A percentile compares a stretch with the other conserved stretches of the same genome.
Conservation (phyloP, 108 stramenopile species). For the Aureococcus anophagefferens region DNA sequence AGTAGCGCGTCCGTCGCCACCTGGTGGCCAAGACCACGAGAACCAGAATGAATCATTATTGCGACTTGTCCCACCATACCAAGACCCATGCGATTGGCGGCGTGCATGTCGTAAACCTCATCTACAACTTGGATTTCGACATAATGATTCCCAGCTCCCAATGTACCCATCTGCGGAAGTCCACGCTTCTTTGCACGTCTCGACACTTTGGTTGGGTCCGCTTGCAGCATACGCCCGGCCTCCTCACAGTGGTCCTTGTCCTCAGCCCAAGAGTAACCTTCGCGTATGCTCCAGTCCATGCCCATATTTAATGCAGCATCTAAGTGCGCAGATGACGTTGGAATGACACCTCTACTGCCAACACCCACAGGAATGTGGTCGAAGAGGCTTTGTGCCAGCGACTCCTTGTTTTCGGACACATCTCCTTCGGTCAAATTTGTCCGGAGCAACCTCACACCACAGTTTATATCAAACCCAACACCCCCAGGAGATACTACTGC, state of each 20-base stretch:
- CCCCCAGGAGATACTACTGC: constrained; percentile 70
- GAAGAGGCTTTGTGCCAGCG: constrained; percentile 60
- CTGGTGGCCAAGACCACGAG: constrained; percentile 70
- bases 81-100: constrained; percentile 63
- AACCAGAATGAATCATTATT: constrained; percentile 72
- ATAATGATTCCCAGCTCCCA: constrained; percentile 78
- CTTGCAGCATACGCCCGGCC: constrained; percentile 49
- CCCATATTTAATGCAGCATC: constrained; percentile 60
- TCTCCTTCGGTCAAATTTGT: constrained; percentile 64
- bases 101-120: constrained; percentile 56
- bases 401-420: constrained; percentile 33
- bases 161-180: constrained; percentile 64
- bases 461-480: constrained; percentile 27
- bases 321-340: constrained; percentile 44
- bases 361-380: constrained; percentile 77
- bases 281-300: constrained; percentile 62
- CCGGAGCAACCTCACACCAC: constrained; percentile 63
- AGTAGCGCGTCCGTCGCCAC: constrained; percentile 71
- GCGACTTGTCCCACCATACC: constrained; percentile 55
- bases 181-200: constrained; percentile 69
- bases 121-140: constrained; percentile 74
- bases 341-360: constrained; percentile 60
- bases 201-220: constrained; percentile 50
- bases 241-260: constrained; percentile 69
- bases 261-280: constrained; percentile 72